These are phyloP conservation scores for Ceratocystis alfenasii DNA, from an alignment of 2,329 filamentous ascomycete genomes.

Conservation along the genomic window DNA sequence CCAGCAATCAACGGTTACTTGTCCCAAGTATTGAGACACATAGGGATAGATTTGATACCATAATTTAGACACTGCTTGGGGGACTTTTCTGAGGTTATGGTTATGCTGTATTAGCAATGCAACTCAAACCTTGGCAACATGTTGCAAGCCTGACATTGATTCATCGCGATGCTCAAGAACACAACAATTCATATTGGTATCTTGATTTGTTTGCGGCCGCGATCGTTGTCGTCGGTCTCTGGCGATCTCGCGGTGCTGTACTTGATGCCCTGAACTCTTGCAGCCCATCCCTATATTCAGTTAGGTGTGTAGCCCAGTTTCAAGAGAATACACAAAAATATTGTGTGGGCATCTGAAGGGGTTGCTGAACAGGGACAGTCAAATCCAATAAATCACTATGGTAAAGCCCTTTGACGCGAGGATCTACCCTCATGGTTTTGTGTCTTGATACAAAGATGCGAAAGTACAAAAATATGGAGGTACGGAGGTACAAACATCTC, in stretches of 20 bases:
- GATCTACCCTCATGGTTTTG: background rate
- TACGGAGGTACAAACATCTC: no score
- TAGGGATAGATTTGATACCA: conserved; percentile 2
- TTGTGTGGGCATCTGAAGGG: background rate
- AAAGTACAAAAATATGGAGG: background rate
- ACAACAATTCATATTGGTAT: background rate
- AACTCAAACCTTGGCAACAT: background rate
- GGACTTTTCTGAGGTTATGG: background rate
- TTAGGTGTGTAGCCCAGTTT: background rate
- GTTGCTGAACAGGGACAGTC: background rate
- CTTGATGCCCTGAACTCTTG: background rate
- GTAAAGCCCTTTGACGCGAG: background rate
- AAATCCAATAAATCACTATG: conserved; percentile 11
- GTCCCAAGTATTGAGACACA: conserved; percentile 11
- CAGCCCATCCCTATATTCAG: background rate
- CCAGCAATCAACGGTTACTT: background rate
- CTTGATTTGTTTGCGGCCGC: no score
- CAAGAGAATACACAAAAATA: background rate
- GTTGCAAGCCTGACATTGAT: background rate
- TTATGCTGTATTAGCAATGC: background rate
- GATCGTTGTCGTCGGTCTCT: background rate
- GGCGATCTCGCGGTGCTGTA: background rate
- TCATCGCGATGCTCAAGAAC: background rate
- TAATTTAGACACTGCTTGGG: background rate
- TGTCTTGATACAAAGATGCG: background rate